Base-by-base conservation (phyloP, 2,329 filamentous ascomycete genomes). In the Phyllosticta citrichinensis region DNA sequence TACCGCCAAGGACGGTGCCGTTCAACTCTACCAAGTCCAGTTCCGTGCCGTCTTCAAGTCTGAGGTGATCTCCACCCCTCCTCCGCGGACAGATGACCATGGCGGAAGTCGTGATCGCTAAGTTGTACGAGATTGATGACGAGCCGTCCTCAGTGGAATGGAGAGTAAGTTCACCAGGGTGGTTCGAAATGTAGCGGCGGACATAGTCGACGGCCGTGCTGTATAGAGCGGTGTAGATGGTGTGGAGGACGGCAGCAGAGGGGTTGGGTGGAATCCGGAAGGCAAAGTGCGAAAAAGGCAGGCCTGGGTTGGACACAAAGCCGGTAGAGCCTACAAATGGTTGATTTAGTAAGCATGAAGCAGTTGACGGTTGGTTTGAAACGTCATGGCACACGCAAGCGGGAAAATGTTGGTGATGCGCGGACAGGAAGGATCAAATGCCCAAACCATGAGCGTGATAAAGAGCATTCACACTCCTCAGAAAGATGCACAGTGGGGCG, bases 1-100 rank as follows among this genome's bases (percentile, higher is more conserved):
- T 84, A 0, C 81, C 82, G 1, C 76, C 82, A 3, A 84, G 72
- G 19, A 83, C 74, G 0, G 82, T 84, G 3, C 82, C 82, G 63
- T 85, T 84, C 40, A 84, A 66, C 9, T 78, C 78, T 17, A 83
- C 74, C 51, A 75, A 17, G 5, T 70, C 72, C 9, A 79, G 65
- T 5, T 74, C 71, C 5, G 68, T 69, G 6, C 70, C 73, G 35
- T 72, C 65, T 17, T 75, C 72, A 6, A 76, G 68, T 1, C 70
- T 70, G 24, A 81, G 70, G 40, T 68, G 69, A 0, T 73, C 73
- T 10, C 74, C 75, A 65, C 82, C 81, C 20, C 69, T 73, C 50
- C 72, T 71, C 60, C 82, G 72, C 2, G 81, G 81, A 40, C 79
- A 75, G 20, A 85, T 78, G 58, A 79, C 76, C 80, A 85, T 83